These are phyloP conservation scores for Shiraia bambusicola DNA, from an alignment of 2,329 filamentous ascomycete species.

Conservation along the genomic window DNA sequence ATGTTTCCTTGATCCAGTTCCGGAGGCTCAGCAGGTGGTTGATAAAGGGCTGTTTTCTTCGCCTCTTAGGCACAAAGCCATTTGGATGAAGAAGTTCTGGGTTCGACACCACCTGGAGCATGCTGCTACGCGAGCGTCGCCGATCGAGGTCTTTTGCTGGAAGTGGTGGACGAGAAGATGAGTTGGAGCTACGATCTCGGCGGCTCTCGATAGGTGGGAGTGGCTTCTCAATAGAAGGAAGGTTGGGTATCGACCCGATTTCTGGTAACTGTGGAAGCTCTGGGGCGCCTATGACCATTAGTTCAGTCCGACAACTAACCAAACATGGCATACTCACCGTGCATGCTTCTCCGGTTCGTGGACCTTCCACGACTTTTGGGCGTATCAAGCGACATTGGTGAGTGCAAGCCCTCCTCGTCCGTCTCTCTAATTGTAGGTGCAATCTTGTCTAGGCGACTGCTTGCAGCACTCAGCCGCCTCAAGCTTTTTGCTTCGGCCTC, in stretches of 20 bases:
- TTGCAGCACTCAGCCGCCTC: constrained; percentile 82
- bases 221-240: constrained; percentile 49
- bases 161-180: constrained; percentile 75
- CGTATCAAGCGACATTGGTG: constrained; percentile 53
- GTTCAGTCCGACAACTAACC: not conserved
- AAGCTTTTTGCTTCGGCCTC: constrained; percentile 79
- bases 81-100: constrained; percentile 61
- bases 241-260: constrained; percentile 45
- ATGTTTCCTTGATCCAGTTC: constrained; percentile 70
- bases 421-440: constrained; percentile 76
- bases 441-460: constrained; percentile 79
- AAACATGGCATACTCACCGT: constrained; percentile 26
- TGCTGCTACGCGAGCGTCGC: constrained; percentile 76
- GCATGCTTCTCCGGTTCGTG: constrained; percentile 66
- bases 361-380: constrained; percentile 74
- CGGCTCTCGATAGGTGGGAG: constrained; percentile 78
- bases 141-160: constrained; percentile 77
- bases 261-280: constrained; percentile 80
- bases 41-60: constrained; percentile 63
- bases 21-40: constrained; percentile 68
- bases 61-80: constrained; percentile 57
- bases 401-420: constrained; percentile 67
- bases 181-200: constrained; percentile 72
- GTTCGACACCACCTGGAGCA: constrained; percentile 80
- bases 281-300: constrained; percentile 53